A percentile compares a stretch with the other conserved stretches of the same genome.
These are phyloP conservation scores for Daedaleopsis sinensis DNA, from an alignment of 768 basidiomycete species.

Conservation along the genomic window DNA sequence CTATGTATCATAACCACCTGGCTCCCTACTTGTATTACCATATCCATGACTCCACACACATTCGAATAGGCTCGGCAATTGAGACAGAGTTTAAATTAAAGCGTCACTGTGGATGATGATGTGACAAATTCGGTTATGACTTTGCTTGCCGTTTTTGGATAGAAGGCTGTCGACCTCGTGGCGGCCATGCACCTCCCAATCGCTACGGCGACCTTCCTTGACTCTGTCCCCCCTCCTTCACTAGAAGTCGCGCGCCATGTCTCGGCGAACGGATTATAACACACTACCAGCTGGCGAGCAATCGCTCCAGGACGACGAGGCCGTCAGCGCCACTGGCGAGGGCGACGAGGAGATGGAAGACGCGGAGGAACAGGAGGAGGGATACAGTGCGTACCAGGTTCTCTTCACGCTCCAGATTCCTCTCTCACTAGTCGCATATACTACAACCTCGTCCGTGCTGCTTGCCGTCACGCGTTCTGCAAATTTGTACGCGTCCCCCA, in stretches of 20 bases:
- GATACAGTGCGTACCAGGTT: conserved; percentile 69
- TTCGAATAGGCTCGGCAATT: neutral
- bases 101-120: neutral
- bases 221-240: neutral
- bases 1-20: no score
- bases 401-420: neutral
- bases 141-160: conserved; percentile 15
- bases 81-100: no score
- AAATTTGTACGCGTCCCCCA: conserved; percentile 31
- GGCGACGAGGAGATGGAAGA: conserved; percentile 84
- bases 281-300: conserved; percentile 8
- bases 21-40: no score
- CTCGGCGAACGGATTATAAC: conserved; percentile 16
- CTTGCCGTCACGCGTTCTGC: neutral
- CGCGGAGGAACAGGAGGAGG: conserved; percentile 64
- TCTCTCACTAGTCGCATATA: neutral
- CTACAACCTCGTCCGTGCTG: neutral
- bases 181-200: conserved; percentile 21
- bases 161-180: conserved; percentile 27
- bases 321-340: conserved; percentile 56
- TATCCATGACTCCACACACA: no score
- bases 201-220: conserved; percentile 12
- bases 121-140: neutral
- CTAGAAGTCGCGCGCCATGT: conserved; percentile 7
- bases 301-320: conserved; percentile 61